phyloP scores from a whole-genome alignment of 495 filamentous ascomycete genomes.

The Neurospora sp. region DNA sequence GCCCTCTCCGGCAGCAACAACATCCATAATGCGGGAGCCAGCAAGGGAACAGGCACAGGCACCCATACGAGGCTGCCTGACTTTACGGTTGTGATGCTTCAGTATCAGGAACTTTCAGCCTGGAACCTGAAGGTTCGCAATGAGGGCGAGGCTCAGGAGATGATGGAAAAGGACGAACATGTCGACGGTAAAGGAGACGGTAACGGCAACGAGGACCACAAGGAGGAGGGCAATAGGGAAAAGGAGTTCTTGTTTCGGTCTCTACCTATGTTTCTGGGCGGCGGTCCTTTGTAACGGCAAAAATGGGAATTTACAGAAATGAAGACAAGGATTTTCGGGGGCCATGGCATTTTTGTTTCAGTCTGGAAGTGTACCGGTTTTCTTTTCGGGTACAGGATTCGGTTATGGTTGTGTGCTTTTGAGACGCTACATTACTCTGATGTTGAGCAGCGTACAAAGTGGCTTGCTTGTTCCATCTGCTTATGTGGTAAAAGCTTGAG shows the following conservation, averaged over 20 bases:
- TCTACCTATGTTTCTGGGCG: constrained; percentile 11
- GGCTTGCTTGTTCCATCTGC: neutral
- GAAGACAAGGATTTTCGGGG: neutral
- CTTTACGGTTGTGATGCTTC: neutral
- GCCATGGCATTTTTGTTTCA: no score
- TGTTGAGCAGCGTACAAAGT: neutral
- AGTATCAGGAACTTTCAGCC: neutral
- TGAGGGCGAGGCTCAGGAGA: neutral
- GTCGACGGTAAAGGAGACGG: neutral
- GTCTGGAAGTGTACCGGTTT: no score
- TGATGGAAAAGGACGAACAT: no score
- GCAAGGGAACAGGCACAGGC: no score
- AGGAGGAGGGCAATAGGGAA: neutral
- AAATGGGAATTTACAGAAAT: neutral
- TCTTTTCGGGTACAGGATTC: neutral
- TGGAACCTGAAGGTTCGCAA: neutral
- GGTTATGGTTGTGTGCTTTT: neutral
- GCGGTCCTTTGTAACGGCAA: constrained; percentile 1
- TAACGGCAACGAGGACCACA: neutral
- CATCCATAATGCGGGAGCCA: no score
- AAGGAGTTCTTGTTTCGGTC: neutral
- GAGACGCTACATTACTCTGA: neutral
- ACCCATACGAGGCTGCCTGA: no score
- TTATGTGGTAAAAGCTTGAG: neutral
- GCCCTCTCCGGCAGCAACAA: no score